phyloP scores from a whole-genome alignment of 139 green algal genomes.

The Parachlorella kessleri region DNA sequence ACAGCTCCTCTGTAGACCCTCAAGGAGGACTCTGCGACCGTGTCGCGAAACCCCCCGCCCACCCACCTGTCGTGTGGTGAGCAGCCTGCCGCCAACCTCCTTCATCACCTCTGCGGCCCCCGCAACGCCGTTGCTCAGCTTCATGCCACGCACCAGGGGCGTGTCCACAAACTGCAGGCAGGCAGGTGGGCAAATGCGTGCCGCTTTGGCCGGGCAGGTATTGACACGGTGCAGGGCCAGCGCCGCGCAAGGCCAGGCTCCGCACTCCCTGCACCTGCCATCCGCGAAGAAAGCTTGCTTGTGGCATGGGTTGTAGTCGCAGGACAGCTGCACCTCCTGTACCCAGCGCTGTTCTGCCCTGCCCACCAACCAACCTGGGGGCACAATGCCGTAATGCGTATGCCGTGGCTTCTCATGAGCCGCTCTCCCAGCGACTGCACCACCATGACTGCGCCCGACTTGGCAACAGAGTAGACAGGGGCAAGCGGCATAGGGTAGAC shows the following conservation, averaged over 20 bases:
- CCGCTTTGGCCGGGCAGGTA: not conserved
- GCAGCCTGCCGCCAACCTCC: conserved; percentile 10
- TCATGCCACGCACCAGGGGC: conserved; percentile 50
- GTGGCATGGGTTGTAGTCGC: no score
- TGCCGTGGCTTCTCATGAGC: conserved; percentile 40
- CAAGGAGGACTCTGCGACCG: no score
- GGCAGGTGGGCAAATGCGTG: not conserved
- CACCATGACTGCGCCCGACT: conserved; percentile 76
- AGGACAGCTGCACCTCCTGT: no score
- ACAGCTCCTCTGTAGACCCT: no score
- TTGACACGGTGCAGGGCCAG: no score
- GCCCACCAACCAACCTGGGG: conserved; percentile 37
- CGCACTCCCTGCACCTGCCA: no score
- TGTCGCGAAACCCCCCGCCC: no score
- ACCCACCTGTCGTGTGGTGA: conserved; percentile 1
- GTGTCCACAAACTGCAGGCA: conserved; percentile 70
- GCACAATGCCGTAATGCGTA: conserved; percentile 65
- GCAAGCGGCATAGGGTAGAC: conserved; percentile 75
- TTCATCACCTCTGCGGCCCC: conserved; percentile 8
- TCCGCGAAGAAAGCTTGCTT: no score
- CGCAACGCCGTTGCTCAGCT: not conserved
- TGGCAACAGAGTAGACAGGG: conserved; percentile 79
- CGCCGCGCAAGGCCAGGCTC: no score
- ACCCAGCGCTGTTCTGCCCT: no score
- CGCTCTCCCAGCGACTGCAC: conserved; percentile 46